phyloP scores from a whole-genome alignment of 345 rosid genomes.

The Populus tremula region DNA sequence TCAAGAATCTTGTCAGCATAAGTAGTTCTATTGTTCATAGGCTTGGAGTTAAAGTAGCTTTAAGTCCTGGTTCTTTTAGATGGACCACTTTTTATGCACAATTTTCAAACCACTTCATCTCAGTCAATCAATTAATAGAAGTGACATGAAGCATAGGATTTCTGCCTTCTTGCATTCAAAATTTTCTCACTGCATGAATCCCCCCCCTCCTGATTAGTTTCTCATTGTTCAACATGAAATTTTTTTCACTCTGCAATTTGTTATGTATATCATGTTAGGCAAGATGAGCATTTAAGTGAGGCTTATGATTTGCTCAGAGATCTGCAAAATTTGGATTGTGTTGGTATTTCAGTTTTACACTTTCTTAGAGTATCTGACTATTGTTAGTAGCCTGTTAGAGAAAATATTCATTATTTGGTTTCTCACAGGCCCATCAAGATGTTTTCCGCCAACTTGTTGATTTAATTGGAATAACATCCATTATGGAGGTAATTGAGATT shows the following conservation, averaged over 20 bases:
- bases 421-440: constrained; percentile 76
- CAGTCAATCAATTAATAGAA: not conserved
- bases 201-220: not conserved
- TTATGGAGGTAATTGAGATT: constrained; percentile 78
- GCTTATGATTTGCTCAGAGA: not conserved
- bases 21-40: too few species aligned
- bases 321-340: not conserved
- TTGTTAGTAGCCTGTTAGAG: not conserved
- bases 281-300: not conserved
- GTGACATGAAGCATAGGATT: not conserved
- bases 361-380: not conserved
- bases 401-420: not conserved
- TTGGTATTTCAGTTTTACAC: not conserved
- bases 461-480: constrained; percentile 97
- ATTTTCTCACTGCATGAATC: not conserved
- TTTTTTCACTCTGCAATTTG: not conserved
- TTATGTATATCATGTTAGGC: not conserved
- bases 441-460: constrained; percentile 84
- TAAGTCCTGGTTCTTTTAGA: too few species aligned
- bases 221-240: not conserved
- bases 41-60: too few species aligned
- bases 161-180: not conserved
- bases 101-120: too few species aligned
- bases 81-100: too few species aligned
- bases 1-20: too few species aligned